phyloP scores from a whole-genome alignment of 768 basidiomycete species.

The Tylopilus felleus region DNA sequence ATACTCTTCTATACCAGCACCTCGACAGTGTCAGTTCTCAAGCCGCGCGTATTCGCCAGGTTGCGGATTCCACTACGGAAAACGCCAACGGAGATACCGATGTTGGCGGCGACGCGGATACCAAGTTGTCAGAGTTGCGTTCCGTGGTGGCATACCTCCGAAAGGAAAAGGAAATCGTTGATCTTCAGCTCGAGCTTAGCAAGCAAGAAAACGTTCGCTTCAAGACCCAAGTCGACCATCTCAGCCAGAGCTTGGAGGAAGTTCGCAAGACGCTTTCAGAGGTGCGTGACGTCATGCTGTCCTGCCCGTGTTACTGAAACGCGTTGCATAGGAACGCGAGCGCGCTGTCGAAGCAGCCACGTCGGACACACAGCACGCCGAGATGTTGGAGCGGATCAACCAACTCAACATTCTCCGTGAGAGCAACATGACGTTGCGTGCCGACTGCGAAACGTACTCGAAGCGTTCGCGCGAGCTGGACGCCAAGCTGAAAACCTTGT shows the following conservation, averaged over 20 bases:
- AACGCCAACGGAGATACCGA: slow-evolving; percentile 43
- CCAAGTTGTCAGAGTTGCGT: slow-evolving; percentile 68
- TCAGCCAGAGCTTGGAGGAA: slow-evolving; percentile 68
- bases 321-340: slow-evolving; percentile 65
- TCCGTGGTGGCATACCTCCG: slow-evolving; percentile 79
- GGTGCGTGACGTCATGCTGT: slow-evolving; percentile 35
- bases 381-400: slow-evolving; percentile 82
- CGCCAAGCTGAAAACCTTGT: slow-evolving; percentile 52
- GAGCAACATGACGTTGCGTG: slow-evolving; percentile 81
- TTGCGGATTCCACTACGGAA: slow-evolving; percentile 51
- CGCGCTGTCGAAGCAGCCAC: slow-evolving; percentile 66
- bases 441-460: slow-evolving; percentile 67
- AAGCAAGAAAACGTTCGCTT: slow-evolving; percentile 71
- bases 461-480: slow-evolving; percentile 71
- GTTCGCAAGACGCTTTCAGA: slow-evolving; percentile 67
- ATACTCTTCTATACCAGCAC: slow-evolving; percentile 74
- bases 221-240: slow-evolving; percentile 72
- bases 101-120: slow-evolving; percentile 49
- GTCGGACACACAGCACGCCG: slow-evolving; percentile 76
- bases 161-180: slow-evolving; percentile 90
- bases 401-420: slow-evolving; percentile 83
- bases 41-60: slow-evolving; percentile 74
- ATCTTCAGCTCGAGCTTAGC: slow-evolving; percentile 80
- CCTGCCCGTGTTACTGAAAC: slow-evolving; percentile 1
- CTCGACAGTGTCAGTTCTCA: slow-evolving; percentile 81